Conservation (phyloP, 768 basidiomycete species). For the Clitopilus hobsonii region DNA sequence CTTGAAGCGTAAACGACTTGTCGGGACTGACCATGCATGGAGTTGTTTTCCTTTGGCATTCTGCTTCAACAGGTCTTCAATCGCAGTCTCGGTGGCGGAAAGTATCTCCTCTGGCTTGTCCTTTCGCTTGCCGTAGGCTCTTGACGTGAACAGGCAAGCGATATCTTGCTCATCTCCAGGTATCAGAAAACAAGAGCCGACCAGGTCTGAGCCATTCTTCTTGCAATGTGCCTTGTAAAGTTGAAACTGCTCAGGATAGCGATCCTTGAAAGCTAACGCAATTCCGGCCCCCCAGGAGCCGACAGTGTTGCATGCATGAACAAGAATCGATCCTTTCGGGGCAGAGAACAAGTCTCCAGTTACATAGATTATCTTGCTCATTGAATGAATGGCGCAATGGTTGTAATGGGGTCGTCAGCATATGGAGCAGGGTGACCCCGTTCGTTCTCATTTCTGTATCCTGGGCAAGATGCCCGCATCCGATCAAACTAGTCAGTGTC, state of each 20-base stretch:
- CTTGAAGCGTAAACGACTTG: not conserved
- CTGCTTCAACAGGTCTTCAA: constrained; percentile 28
- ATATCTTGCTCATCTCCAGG: constrained; percentile 27
- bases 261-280: constrained; percentile 26
- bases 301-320: constrained; percentile 37
- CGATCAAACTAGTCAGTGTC: too few relatives aligned
- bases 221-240: constrained; percentile 28
- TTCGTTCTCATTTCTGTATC: too few relatives aligned
- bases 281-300: constrained; percentile 38
- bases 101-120: constrained; percentile 32
- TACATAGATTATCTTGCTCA: constrained; percentile 22
- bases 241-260: constrained; percentile 29
- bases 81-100: constrained; percentile 25
- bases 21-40: constrained; percentile 32
- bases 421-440: too few relatives aligned
- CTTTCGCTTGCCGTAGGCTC: constrained; percentile 31
- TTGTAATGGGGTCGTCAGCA: too few relatives aligned
- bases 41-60: constrained; percentile 25
- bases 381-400: too few relatives aligned
- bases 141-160: constrained; percentile 39
- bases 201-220: constrained; percentile 19
- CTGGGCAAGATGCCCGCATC: too few relatives aligned
- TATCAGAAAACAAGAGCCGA: constrained; percentile 35
- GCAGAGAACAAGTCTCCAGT: constrained; percentile 32
- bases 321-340: constrained; percentile 29